Percentiles rank a stretch among this genome's conserved stretches.
phyloP scores from a whole-genome alignment of 2,329 filamentous ascomycete genomes.

The Fusarium penzigii region DNA sequence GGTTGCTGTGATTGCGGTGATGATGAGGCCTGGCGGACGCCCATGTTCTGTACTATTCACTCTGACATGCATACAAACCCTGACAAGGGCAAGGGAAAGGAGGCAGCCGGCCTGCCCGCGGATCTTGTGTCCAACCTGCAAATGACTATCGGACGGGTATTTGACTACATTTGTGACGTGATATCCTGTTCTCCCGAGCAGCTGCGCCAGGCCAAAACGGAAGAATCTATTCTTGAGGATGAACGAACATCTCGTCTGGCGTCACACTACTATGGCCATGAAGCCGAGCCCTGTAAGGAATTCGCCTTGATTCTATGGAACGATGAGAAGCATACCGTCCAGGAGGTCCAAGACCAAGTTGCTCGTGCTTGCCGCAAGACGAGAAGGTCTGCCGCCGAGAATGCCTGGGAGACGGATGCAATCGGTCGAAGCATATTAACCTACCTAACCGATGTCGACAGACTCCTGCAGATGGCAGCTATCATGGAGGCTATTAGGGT shows the following conservation, averaged over 20 bases:
- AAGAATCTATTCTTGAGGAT: slow-evolving; percentile 77
- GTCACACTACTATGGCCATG: slow-evolving; percentile 68
- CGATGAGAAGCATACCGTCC: slow-evolving; percentile 96
- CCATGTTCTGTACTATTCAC: slow-evolving; percentile 92
- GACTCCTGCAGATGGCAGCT: slow-evolving; percentile 75
- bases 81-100: slow-evolving; percentile 63
- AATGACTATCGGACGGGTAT: slow-evolving; percentile 79
- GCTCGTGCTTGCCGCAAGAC: slow-evolving; percentile 81
- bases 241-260: slow-evolving; percentile 77
- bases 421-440: slow-evolving; percentile 84
- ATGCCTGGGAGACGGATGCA: slow-evolving; percentile 86
- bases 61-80: slow-evolving; percentile 57
- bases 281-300: slow-evolving; percentile 50
- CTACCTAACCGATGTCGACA: slow-evolving; percentile 70
- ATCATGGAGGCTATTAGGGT: slow-evolving; percentile 95
- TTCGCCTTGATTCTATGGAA: slow-evolving; percentile 94
- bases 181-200: slow-evolving; percentile 98
- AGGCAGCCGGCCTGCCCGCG: slow-evolving; percentile 63
- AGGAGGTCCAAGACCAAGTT: slow-evolving; percentile 88
- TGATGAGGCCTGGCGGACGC: slow-evolving; percentile 86
- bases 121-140: slow-evolving; percentile 77
- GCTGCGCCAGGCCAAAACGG: slow-evolving; percentile 80
- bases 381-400: slow-evolving; percentile 65
- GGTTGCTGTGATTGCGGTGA: slow-evolving; percentile 98
- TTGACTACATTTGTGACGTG: slow-evolving; percentile 97